Conservation (phyloP, 257 asterid species). For the Jasminum sambac region DNA sequence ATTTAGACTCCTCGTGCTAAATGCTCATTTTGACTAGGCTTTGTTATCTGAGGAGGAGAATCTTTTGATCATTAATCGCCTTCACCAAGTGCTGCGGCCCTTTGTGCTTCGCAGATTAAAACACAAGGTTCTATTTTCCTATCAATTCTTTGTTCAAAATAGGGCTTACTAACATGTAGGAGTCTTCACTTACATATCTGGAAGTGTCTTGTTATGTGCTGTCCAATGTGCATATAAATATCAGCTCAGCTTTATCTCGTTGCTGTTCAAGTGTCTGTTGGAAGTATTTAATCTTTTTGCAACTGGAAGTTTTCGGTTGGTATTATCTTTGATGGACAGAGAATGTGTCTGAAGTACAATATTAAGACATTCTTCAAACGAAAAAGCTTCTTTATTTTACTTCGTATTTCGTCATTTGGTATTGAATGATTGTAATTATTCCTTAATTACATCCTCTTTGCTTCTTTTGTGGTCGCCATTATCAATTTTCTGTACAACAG, state of each 20-base stretch:
- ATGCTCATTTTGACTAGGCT: slow-evolving; percentile 55
- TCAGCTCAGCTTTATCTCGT: background rate
- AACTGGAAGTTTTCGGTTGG: slow-evolving; percentile 6
- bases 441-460: background rate
- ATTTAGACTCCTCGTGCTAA: slow-evolving; percentile 21
- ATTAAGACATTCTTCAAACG: background rate
- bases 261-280: slow-evolving; percentile 1
- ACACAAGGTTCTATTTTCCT: slow-evolving; percentile 71
- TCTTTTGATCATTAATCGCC: slow-evolving; percentile 95
- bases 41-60: slow-evolving; percentile 97
- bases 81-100: slow-evolving; percentile 99
- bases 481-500: background rate
- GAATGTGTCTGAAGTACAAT: background rate
- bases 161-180: slow-evolving; percentile 12
- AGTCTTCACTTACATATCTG: slow-evolving; percentile 6
- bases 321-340: background rate
- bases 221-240: slow-evolving; percentile 9
- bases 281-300: slow-evolving; percentile 17
- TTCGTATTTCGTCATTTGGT: background rate
- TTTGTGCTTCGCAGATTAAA: slow-evolving; percentile 96
- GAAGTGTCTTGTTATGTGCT: slow-evolving; percentile 1
- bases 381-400: background rate
- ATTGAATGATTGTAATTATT: background rate
- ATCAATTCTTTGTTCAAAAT: slow-evolving; percentile 9
- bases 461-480: background rate